These are phyloP conservation scores for Piromyces sp. DNA, from an alignment of 192 early-diverging fungal species.

Conservation along the genomic window DNA sequence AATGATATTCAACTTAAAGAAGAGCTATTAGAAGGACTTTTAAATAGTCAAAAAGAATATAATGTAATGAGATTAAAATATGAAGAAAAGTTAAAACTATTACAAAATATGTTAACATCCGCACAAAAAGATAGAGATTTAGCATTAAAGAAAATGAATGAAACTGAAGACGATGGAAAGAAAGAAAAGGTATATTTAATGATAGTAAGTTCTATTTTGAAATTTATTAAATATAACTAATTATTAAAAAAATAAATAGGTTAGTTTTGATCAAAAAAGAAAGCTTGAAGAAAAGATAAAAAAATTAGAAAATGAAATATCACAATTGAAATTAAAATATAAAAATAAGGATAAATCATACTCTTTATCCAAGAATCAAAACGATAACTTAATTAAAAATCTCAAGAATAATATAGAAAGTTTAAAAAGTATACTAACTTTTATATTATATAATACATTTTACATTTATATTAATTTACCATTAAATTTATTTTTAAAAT, in stretches of 20 bases:
- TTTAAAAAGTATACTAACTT: neutral
- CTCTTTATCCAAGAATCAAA: neutral
- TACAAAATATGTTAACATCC: slow-evolving; percentile 33
- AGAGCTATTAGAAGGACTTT: slow-evolving; percentile 33
- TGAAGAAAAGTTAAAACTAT: slow-evolving; percentile 41
- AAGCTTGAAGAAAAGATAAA: neutral
- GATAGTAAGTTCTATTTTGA: too few species aligned
- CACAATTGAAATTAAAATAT: neutral
- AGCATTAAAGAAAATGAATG: slow-evolving; percentile 35
- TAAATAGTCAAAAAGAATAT: slow-evolving; percentile 33
- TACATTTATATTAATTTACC: too few species aligned
- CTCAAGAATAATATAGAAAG: neutral
- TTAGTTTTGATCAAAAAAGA: neutral
- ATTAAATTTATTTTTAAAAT: too few species aligned
- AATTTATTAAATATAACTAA: too few species aligned
- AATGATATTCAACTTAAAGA: slow-evolving; percentile 21
- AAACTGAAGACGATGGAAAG: slow-evolving; percentile 2
- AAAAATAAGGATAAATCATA: neutral
- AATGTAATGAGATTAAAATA: slow-evolving; percentile 38
- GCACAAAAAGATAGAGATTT: slow-evolving; percentile 41
- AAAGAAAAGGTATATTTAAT: neutral
- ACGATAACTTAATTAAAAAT: neutral
- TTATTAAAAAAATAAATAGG: too few species aligned
- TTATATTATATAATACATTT: too few species aligned
- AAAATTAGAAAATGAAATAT: neutral